Evolutionary conservation across 2,329 filamentous ascomycete species (phyloP), one percentile per base, ranked within the genome.

Genomic region (Fusarium ramigenum): DNA sequence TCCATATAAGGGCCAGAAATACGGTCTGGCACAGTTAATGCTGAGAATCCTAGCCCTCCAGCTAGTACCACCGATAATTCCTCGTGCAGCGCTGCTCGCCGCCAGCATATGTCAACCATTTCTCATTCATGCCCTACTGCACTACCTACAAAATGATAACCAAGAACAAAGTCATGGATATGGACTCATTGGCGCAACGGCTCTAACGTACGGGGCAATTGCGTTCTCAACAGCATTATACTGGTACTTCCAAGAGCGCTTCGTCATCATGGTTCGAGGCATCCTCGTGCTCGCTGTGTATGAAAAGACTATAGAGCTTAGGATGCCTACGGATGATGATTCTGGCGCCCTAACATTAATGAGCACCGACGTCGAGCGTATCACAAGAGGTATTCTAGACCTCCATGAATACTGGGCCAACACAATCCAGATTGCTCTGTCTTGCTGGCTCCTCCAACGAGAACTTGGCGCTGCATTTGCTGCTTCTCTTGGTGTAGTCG

Each of bases 331-430:
- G 9, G 21, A 40, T 5, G 36, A 25, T 0, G 36, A 54, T 21
- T 40, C 25, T 2, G 52, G 52, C 1, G 36, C 52, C 14, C 52
- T 54, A 12, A 57, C 53, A 4, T 36, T 57, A 3, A 57, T 57
- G 53, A 57, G 53, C n/a, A 46, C 53, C 2, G 53, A 46, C 18
- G 53, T 57, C 1, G 53, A 57, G 28, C 53, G 53, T 9, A 44
- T 57, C 18, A 44, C 53, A 11, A 44, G 28, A 54, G 52, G 52
- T 6, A 43, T 57, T 12, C 28, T 57, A 2, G 37, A 57, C n/a
- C 53, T 57, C 11, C 53, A 57, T 25, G 53, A 57, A 21, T 57
- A 57, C 30, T 57, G 52, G 52, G 36, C 52, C 10, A 54, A 54
- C 15, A n/a, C 14, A 0, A 54, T 54, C 0, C 52, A 54, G 25